phyloP scores from a whole-genome alignment of 257 asterid species.

The Ligustrum vulgare region DNA sequence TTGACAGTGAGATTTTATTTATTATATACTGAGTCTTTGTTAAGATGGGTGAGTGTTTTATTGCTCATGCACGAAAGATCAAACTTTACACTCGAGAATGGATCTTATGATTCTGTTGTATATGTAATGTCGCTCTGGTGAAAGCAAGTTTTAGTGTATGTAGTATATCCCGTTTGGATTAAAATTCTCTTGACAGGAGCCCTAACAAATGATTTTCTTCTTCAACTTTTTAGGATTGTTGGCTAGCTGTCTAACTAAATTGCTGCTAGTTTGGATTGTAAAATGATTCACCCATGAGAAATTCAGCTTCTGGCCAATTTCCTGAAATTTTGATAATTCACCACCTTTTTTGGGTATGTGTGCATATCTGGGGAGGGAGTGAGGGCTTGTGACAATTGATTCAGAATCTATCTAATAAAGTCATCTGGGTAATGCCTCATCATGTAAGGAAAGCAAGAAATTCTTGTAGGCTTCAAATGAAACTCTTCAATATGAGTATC shows the following conservation, averaged over 20 bases:
- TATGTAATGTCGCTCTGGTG: neutral
- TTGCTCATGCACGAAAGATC: neutral
- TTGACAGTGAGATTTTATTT: constrained; percentile 6
- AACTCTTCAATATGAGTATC: too few relatives aligned
- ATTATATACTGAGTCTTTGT: neutral
- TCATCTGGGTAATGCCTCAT: too few relatives aligned
- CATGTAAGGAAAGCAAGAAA: too few relatives aligned
- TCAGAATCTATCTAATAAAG: too few relatives aligned
- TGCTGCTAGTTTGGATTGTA: too few relatives aligned
- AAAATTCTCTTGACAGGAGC: too few relatives aligned
- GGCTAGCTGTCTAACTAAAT: too few relatives aligned
- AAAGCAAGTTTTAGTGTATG: neutral
- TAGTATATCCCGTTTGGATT: neutral
- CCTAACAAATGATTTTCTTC: too few relatives aligned
- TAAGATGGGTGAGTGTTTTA: neutral
- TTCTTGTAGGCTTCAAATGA: too few relatives aligned
- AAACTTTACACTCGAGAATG: neutral
- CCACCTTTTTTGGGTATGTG: neutral
- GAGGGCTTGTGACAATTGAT: too few relatives aligned
- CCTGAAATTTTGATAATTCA: constrained; percentile 31
- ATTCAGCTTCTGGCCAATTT: constrained; percentile 30
- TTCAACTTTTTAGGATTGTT: too few relatives aligned
- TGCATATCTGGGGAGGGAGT: too few relatives aligned
- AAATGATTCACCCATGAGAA: constrained; percentile 50
- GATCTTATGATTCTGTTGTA: neutral